phyloP scores from a whole-genome alignment of 176 grass and related monocot species.

The Typha latifolia region DNA sequence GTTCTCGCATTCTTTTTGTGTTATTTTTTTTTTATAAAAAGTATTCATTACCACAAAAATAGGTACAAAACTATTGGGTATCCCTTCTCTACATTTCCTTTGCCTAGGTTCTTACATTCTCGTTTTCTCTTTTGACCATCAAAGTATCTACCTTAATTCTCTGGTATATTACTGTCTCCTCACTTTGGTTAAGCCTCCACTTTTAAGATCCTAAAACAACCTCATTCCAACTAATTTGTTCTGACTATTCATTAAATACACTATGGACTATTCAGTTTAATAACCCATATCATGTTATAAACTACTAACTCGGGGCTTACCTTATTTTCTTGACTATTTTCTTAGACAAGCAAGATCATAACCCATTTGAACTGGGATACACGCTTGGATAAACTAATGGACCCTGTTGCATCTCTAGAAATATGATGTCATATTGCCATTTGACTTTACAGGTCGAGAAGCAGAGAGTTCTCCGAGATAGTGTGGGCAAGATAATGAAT shows the following conservation, averaged over 20 bases:
- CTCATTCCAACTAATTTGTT: not conserved
- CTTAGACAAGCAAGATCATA: not conserved
- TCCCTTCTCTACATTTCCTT: too few species aligned
- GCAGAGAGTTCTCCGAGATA: constrained; percentile 68
- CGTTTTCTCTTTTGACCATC: too few species aligned
- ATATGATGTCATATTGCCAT: not conserved
- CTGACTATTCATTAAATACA: not conserved
- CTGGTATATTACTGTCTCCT: too few species aligned
- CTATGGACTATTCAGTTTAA: not conserved
- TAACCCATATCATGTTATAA: not conserved
- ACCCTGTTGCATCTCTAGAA: not conserved
- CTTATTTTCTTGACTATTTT: not conserved
- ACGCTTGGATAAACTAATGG: not conserved
- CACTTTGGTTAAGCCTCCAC: too few species aligned
- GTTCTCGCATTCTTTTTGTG: too few species aligned
- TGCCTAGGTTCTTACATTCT: too few species aligned
- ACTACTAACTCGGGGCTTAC: not conserved
- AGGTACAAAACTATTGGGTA: too few species aligned
- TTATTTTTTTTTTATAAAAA: too few species aligned
- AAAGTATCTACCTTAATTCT: too few species aligned
- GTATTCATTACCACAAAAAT: too few species aligned
- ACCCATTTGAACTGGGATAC: not conserved
- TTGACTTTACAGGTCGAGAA: constrained; percentile 62
- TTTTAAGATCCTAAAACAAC: too few species aligned
- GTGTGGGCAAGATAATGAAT: constrained; percentile 36